Percentiles rank a stretch among this genome's conserved stretches.
Conservation (phyloP, 2,329 filamentous ascomycete genomes). For the Thielaviopsis punctulata region DNA sequence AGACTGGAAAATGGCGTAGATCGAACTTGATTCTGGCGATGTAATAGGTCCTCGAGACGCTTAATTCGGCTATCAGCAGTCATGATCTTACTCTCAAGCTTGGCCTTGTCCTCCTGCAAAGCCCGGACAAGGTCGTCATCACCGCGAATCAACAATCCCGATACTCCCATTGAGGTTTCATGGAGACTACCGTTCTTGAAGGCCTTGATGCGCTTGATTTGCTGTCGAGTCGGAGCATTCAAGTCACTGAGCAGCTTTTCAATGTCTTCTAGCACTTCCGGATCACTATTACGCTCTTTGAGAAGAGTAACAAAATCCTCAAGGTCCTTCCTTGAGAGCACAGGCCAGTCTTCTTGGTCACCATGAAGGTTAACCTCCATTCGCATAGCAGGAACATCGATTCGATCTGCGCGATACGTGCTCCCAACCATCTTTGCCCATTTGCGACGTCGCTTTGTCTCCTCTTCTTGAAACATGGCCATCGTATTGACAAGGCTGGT, state of each 20-base stretch:
- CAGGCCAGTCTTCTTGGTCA: conserved; percentile 70
- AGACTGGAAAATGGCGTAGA: conserved; percentile 31
- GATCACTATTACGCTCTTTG: conserved; percentile 46
- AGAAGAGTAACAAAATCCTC: conserved; percentile 54
- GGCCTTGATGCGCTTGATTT: conserved; percentile 70
- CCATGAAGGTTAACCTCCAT: conserved; percentile 76
- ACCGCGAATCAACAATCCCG: conserved; percentile 69
- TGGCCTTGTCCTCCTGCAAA: conserved; percentile 69
- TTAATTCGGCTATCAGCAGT: conserved; percentile 81
- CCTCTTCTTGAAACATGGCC: conserved; percentile 81
- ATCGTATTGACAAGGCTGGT: conserved; percentile 82
- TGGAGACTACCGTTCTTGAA: conserved; percentile 96
- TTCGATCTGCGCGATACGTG: conserved; percentile 46
- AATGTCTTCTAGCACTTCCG: conserved; percentile 52
- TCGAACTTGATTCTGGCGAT: conserved; percentile 53
- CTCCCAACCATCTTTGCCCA: conserved; percentile 79
- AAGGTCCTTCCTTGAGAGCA: conserved; percentile 57
- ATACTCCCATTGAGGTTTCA: conserved; percentile 74
- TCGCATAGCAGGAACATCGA: conserved; percentile 53
- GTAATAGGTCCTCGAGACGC: conserved; percentile 78
- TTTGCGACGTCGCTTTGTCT: conserved; percentile 69
- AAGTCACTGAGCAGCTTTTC: conserved; percentile 63
- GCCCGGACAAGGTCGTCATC: conserved; percentile 64
- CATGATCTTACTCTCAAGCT: conserved; percentile 54
- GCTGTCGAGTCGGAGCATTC: conserved; percentile 66